These are phyloP conservation scores for Moricandia arvensis DNA, from an alignment of 345 rosid species.

Conservation along the genomic window DNA sequence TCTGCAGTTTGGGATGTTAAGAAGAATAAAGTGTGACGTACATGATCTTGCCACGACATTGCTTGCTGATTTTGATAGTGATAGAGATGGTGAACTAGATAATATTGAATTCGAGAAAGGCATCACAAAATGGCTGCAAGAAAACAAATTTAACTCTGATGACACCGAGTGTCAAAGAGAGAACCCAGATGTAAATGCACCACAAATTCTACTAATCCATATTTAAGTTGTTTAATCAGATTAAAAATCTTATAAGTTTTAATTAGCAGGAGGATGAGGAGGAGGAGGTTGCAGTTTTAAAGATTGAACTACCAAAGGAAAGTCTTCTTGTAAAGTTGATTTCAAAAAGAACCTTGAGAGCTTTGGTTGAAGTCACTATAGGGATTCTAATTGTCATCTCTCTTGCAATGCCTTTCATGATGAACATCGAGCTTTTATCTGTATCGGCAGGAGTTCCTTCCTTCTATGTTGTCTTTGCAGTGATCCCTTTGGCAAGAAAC, in stretches of 20 bases:
- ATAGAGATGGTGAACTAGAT: too few species aligned
- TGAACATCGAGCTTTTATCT: constrained; percentile 26
- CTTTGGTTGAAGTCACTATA: constrained; percentile 21
- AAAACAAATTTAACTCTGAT: too few species aligned
- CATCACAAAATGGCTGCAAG: too few species aligned
- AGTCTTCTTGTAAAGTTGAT: constrained; percentile 15
- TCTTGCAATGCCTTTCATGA: constrained; percentile 36
- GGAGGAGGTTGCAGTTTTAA: constrained; percentile 22
- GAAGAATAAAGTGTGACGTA: too few species aligned
- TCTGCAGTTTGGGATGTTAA: too few species aligned
- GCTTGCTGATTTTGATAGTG: too few species aligned
- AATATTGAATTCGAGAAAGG: too few species aligned
- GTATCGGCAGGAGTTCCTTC: constrained; percentile 35
- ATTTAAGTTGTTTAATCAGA: background rate
- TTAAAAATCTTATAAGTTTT: background rate
- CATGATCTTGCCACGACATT: too few species aligned
- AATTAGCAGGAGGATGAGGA: constrained; percentile 16
- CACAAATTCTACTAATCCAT: too few species aligned
- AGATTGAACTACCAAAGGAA: constrained; percentile 17
- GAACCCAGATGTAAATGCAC: too few species aligned
- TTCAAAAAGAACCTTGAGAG: constrained; percentile 3
- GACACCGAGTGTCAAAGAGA: too few species aligned
- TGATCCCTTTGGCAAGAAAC: constrained; percentile 32
- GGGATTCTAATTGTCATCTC: constrained; percentile 27
- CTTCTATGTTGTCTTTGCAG: constrained; percentile 28